phyloP scores from a whole-genome alignment of 345 rosid genomes.

The Bruguiera gymnorhiza region DNA sequence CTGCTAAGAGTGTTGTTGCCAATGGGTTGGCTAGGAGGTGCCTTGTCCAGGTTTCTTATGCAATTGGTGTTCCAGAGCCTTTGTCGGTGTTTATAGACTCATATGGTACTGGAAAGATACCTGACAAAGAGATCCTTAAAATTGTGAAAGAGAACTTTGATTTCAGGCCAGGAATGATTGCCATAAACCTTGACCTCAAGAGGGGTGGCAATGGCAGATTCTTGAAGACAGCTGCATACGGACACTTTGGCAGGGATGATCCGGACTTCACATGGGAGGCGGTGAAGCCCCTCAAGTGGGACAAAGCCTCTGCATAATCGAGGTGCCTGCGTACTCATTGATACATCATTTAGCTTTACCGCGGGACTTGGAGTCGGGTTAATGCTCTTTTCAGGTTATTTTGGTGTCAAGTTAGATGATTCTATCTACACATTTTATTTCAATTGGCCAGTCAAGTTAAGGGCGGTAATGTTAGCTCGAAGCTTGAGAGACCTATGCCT shows the following conservation, averaged over 20 bases:
- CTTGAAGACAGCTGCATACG: neutral
- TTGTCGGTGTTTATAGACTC: slow-evolving; percentile 57
- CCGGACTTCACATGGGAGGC: slow-evolving; percentile 1
- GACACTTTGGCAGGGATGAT: slow-evolving; percentile 7
- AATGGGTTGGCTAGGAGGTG: slow-evolving; percentile 57
- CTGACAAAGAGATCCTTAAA: slow-evolving; percentile 80
- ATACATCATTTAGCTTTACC: neutral
- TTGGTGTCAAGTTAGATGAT: too few species aligned
- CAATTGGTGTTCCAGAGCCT: slow-evolving; percentile 66
- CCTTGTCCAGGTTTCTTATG: slow-evolving; percentile 64
- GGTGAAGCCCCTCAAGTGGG: slow-evolving; percentile 2
- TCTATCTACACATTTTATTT: too few species aligned
- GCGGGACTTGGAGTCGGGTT: too few species aligned
- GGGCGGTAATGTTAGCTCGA: too few species aligned
- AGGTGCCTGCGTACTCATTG: neutral
- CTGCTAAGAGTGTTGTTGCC: slow-evolving; percentile 72
- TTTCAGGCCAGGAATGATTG: slow-evolving; percentile 28
- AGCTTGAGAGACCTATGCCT: too few species aligned
- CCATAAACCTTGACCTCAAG: slow-evolving; percentile 2
- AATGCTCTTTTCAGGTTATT: too few species aligned
- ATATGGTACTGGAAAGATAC: slow-evolving; percentile 64
- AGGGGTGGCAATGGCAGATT: slow-evolving; percentile 5
- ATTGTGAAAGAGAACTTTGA: slow-evolving; percentile 84
- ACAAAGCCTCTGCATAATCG: neutral
- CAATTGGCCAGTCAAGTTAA: too few species aligned